These are phyloP conservation scores for Escovopsis sp. DNA, from an alignment of 2,329 filamentous ascomycete species.

Conservation along the genomic window DNA sequence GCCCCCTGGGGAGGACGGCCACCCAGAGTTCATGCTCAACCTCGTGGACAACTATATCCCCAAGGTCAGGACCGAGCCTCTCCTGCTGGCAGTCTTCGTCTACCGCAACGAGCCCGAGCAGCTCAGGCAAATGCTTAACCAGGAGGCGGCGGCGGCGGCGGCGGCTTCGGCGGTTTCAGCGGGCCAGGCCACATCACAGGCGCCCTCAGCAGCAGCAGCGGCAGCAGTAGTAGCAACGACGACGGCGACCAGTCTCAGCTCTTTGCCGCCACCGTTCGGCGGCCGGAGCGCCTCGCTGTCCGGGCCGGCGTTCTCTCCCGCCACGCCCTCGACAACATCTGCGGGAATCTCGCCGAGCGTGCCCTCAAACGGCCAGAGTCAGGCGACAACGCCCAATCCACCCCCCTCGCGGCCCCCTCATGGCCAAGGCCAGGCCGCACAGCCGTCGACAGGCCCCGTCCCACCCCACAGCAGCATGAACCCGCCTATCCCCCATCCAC, in stretches of 20 bases:
- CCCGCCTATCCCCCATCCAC: slow-evolving; percentile 3
- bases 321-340: slow-evolving; percentile 25
- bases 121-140: slow-evolving; percentile 12
- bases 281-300: slow-evolving; percentile 33
- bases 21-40: slow-evolving; percentile 79
- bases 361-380: slow-evolving; percentile 17
- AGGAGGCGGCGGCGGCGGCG: slow-evolving; percentile 7
- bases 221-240: too few relatives aligned
- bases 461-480: neutral
- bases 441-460: slow-evolving; percentile 9
- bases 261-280: slow-evolving; percentile 16
- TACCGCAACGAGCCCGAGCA: slow-evolving; percentile 47
- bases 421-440: slow-evolving; percentile 11
- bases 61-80: slow-evolving; percentile 52
- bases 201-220: slow-evolving; percentile 1
- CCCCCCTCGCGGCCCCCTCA: slow-evolving; percentile 19
- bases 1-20: slow-evolving; percentile 50
- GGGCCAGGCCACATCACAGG: neutral
- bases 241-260: too few relatives aligned
- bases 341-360: slow-evolving; percentile 19
- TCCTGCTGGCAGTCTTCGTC: slow-evolving; percentile 74
- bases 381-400: slow-evolving; percentile 22
- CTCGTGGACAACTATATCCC: slow-evolving; percentile 75
- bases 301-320: slow-evolving; percentile 40
- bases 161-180: slow-evolving; percentile 1